Conservation (phyloP, 2,329 filamentous ascomycete genomes). For the Escovopsis sp. region DNA sequence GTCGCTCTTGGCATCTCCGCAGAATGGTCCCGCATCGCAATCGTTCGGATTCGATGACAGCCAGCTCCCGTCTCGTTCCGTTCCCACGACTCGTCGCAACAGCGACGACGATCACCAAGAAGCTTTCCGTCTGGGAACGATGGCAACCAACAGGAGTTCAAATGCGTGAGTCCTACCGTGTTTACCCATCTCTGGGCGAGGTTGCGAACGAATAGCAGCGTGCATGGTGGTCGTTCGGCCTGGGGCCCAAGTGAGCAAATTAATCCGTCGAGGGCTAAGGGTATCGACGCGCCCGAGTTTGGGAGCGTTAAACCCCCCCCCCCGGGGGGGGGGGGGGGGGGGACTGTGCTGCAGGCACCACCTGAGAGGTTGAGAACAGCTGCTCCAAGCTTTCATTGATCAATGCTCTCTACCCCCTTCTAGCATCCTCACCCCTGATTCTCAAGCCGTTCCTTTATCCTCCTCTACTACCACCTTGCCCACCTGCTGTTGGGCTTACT, state of each 20-base stretch:
- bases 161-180: constrained; percentile 54
- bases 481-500: too few relatives aligned
- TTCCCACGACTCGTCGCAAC: constrained; percentile 74
- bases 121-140: constrained; percentile 44
- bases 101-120: constrained; percentile 83
- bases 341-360: too few relatives aligned
- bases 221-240: too few relatives aligned
- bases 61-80: constrained; percentile 63
- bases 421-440: background rate
- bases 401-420: background rate
- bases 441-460: background rate
- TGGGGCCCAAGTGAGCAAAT: too few relatives aligned
- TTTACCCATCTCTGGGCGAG: too few relatives aligned
- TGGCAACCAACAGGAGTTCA: constrained; percentile 46
- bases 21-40: constrained; percentile 44
- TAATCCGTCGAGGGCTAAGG: too few relatives aligned
- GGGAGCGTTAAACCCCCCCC: too few relatives aligned
- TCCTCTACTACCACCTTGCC: too few relatives aligned
- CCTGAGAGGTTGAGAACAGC: background rate
- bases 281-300: too few relatives aligned
- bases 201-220: too few relatives aligned
- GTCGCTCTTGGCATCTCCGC: constrained; percentile 68
- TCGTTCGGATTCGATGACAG: constrained; percentile 35
- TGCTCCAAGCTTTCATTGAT: background rate
- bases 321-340: too few relatives aligned